These are phyloP conservation scores for Escallonia herrerae DNA, from an alignment of 129 eudicot species.

Conservation along the genomic window DNA sequence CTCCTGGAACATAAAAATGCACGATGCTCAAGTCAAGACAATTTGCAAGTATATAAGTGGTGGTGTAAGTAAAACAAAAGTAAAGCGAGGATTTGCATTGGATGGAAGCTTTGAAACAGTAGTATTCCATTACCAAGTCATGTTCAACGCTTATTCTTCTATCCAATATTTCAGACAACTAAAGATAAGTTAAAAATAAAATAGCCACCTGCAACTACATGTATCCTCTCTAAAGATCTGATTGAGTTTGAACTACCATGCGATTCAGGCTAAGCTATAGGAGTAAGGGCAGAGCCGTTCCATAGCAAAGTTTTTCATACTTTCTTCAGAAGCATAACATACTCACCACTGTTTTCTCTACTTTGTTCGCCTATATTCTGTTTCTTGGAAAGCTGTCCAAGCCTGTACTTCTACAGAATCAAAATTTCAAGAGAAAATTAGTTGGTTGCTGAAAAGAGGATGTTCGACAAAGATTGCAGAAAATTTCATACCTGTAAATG, in stretches of 20 bases:
- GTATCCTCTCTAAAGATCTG: not conserved
- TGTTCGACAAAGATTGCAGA: not conserved
- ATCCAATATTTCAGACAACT: not conserved
- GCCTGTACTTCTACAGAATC: constrained; percentile 68
- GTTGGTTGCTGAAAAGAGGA: not conserved
- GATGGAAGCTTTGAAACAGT: not conserved
- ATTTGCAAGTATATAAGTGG: not conserved
- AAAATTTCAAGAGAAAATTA: not conserved
- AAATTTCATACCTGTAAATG: constrained; percentile 58
- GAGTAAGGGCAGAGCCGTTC: not conserved
- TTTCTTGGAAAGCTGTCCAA: constrained; percentile 75
- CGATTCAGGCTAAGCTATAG: not conserved
- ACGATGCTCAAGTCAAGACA: not conserved
- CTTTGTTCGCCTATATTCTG: constrained; percentile 44
- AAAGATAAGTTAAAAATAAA: no score
- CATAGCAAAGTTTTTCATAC: not conserved
- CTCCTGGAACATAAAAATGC: constrained; percentile 24
- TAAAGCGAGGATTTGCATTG: not conserved
- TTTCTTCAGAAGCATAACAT: no score
- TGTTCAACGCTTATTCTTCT: not conserved
- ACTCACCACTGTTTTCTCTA: constrained; percentile 61
- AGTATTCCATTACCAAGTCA: not conserved
- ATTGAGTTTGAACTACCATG: not conserved
- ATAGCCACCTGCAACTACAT: not conserved
- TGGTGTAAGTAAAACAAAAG: not conserved